Evolutionary conservation across 208 protist genomes (phyloP), one percentile per base, ranked within the genome.

Genomic region (Crithidia thermophila): DNA sequence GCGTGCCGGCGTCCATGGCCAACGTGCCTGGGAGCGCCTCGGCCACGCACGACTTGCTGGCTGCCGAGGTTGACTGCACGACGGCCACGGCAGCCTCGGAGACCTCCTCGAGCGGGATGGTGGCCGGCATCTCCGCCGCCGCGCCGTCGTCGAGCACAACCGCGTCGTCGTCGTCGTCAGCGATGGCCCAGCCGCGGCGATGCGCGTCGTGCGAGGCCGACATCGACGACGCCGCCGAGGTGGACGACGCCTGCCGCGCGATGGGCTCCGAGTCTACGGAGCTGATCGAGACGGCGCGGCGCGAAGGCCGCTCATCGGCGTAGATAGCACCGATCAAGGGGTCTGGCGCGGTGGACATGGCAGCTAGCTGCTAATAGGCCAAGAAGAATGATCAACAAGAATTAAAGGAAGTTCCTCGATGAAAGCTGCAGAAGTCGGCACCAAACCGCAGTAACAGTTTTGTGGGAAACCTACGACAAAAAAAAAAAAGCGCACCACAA

Each of bases 181-280:
- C 33, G 5, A 45, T 46, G 39, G 62, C 5, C 62, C 60, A 62
- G 13, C 51, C 37, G 2, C 55, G 56, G 30, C 28, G 45, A 11
- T 10, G 21, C 31, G 18, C 50, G 13, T 11, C 42, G n/a, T 45
- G 42, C 3, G 4, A 21, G 20, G 47, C 34, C 8, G 70, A 80
- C 2, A 18, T 18, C 2, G 53, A 69, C 50, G 50, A 62, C 18
- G 34, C 52, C 0, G 40, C 77, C n/a, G 71, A 72, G 0, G 36
- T 40, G 25, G 51, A 49, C 10, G 60, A 77, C 18, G 74, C 71
- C n/a, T 23, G 60, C 16, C 61, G 69, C 36, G 45, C 40, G 13
- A 95, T 75, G 0, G 87, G 87, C 46, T 95, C 87, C 1, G 87
- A 93, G 67, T 95, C 90, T 1, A 82, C 77, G 21, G 90, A 95